Conservation (phyloP, 1,284 basidiomycete species). For the Sporisorium iseilematis-ciliati region DNA sequence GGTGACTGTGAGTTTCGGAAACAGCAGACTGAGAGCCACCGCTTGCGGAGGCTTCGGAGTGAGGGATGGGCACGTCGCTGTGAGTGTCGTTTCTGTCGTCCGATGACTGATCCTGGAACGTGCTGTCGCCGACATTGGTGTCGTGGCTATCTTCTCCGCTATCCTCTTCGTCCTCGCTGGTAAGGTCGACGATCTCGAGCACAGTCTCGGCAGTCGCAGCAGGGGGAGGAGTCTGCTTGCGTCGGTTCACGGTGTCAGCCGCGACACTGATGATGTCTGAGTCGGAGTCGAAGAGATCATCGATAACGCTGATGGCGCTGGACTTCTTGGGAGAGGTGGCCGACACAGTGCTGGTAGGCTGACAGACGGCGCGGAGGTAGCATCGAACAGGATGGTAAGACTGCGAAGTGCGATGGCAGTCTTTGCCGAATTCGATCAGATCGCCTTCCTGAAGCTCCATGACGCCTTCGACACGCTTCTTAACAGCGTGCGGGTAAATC, state of each 20-base stretch:
- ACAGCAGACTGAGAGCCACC: background rate
- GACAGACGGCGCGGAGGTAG: constrained; percentile 13
- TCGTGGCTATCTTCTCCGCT: constrained; percentile 1
- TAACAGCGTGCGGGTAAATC: background rate
- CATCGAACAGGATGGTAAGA: constrained; percentile 25
- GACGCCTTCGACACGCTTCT: constrained; percentile 8
- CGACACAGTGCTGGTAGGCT: background rate
- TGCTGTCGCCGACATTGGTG: background rate
- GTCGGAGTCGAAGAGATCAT: constrained; percentile 29
- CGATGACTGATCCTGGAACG: background rate
- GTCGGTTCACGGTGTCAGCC: constrained; percentile 8
- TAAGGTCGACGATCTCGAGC: constrained; percentile 14
- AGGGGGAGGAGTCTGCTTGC: background rate
- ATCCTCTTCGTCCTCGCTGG: constrained; percentile 17
- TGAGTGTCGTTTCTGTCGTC: background rate
- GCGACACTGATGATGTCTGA: constrained; percentile 31
- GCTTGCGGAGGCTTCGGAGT: too few species aligned
- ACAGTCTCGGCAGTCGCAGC: background rate
- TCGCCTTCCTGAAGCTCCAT: constrained; percentile 14
- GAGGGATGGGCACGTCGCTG: background rate
- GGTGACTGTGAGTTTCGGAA: too few species aligned
- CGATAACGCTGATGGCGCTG: constrained; percentile 8
- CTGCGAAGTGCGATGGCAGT: constrained; percentile 1
- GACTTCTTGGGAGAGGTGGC: background rate
- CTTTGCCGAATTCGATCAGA: constrained; percentile 32